A percentile compares a stretch with the other conserved stretches of the same genome.
These are phyloP conservation scores for Crucibulum laeve DNA, from an alignment of 768 basidiomycete species.

Conservation along the genomic window DNA sequence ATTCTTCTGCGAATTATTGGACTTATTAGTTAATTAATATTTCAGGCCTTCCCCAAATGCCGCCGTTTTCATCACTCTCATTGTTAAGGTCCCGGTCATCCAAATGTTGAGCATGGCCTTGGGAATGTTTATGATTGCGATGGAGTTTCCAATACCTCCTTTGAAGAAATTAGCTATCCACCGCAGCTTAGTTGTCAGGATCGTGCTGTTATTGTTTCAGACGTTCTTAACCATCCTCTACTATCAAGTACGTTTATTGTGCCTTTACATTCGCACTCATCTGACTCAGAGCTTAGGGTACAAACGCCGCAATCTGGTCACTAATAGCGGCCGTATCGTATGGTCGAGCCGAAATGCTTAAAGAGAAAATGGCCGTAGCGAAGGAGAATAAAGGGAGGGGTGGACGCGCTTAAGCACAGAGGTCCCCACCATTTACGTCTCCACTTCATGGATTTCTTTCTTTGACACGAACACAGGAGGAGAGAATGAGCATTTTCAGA, in stretches of 20 bases:
- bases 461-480: slow-evolving; percentile 7
- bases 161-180: slow-evolving; percentile 53
- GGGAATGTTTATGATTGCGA: slow-evolving; percentile 50
- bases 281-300: slow-evolving; percentile 51
- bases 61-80: slow-evolving; percentile 64
- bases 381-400: slow-evolving; percentile 58
- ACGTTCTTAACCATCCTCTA: slow-evolving; percentile 59
- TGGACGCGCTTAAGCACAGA: slow-evolving; percentile 43
- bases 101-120: slow-evolving; percentile 65
- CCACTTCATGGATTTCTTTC: neutral
- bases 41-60: slow-evolving; percentile 56
- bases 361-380: slow-evolving; percentile 66
- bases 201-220: slow-evolving; percentile 62
- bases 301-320: slow-evolving; percentile 80
- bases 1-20: neutral
- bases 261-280: neutral
- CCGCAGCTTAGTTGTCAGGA: slow-evolving; percentile 59
- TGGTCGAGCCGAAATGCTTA: slow-evolving; percentile 55
- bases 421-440: neutral
- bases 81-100: slow-evolving; percentile 74
- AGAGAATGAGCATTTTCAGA: slow-evolving; percentile 10
- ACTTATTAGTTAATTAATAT: neutral
- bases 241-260: slow-evolving; percentile 60
- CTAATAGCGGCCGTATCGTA: slow-evolving; percentile 69
- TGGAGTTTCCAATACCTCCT: slow-evolving; percentile 71